phyloP scores from a whole-genome alignment of 345 rosid species.

The Excoecaria agallocha region DNA sequence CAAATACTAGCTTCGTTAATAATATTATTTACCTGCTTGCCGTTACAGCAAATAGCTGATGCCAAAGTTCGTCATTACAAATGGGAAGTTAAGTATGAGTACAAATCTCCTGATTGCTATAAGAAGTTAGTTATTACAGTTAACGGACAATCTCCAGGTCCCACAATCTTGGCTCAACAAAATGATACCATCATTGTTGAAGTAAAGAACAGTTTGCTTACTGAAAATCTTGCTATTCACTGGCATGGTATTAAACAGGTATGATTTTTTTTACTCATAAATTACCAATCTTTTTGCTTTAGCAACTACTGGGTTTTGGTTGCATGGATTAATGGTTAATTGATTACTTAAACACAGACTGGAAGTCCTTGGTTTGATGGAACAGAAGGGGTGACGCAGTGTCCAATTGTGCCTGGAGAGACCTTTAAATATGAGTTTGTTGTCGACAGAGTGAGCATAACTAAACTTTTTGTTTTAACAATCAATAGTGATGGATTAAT shows the following conservation, averaged over 20 bases:
- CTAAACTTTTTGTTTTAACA: too few species aligned
- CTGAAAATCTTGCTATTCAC: slow-evolving; percentile 60
- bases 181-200: slow-evolving; percentile 69
- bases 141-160: slow-evolving; percentile 66
- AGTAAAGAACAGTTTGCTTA: slow-evolving; percentile 55
- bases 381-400: slow-evolving; percentile 68
- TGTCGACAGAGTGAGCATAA: slow-evolving; percentile 54
- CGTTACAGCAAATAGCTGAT: slow-evolving; percentile 13
- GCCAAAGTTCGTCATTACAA: slow-evolving; percentile 43
- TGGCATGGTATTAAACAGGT: slow-evolving; percentile 91
- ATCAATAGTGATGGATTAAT: too few species aligned
- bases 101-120: slow-evolving; percentile 59
- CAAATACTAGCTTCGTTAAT: neutral
- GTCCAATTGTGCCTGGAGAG: slow-evolving; percentile 66
- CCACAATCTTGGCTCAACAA: slow-evolving; percentile 53
- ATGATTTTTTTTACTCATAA: neutral
- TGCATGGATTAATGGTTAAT: neutral
- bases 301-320: neutral
- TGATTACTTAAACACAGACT: slow-evolving; percentile 29
- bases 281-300: neutral
- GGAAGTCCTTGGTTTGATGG: slow-evolving; percentile 78
- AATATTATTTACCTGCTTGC: neutral
- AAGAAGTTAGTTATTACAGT: slow-evolving; percentile 60
- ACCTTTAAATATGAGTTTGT: slow-evolving; percentile 58
- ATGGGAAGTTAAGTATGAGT: slow-evolving; percentile 72